phyloP scores from a whole-genome alignment of 192 early-diverging fungal species.

The Coemansia nantahalensis region DNA sequence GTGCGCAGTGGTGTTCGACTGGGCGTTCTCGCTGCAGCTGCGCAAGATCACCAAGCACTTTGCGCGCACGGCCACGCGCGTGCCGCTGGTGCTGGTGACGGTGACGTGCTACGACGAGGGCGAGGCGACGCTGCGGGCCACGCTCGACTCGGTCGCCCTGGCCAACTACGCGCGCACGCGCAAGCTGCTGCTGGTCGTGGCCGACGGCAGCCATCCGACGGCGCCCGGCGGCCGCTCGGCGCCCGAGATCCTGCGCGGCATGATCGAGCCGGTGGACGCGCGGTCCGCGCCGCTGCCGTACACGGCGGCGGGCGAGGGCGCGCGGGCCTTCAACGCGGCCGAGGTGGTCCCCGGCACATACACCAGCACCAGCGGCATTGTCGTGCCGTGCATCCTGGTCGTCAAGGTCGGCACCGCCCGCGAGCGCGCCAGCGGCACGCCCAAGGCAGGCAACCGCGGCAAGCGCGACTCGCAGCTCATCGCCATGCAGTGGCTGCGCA shows the following conservation, averaged over 20 bases:
- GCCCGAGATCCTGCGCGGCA: conserved; percentile 67
- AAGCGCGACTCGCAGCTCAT: conserved; percentile 98
- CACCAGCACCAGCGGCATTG: conserved; percentile 56
- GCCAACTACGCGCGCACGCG: conserved; percentile 81
- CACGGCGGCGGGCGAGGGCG: conserved; percentile 70
- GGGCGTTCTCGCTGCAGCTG: conserved; percentile 64
- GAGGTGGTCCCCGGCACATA: conserved; percentile 72
- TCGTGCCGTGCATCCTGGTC: conserved; percentile 66
- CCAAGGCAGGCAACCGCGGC: conserved; percentile 86
- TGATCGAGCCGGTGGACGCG: conserved; percentile 53
- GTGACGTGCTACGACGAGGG: conserved; percentile 92
- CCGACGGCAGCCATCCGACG: conserved; percentile 86
- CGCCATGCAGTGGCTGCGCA: conserved; percentile 85
- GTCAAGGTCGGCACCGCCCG: conserved; percentile 69
- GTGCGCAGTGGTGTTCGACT: conserved; percentile 73
- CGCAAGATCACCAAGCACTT: conserved; percentile 38
- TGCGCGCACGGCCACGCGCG: conserved; percentile 13
- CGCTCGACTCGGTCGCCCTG: conserved; percentile 83
- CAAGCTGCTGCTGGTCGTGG: conserved; percentile 81
- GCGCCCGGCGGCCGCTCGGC: conserved; percentile 66
- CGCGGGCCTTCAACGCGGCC: conserved; percentile 69
- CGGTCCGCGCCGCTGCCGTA: conserved; percentile 50
- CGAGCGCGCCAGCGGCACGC: conserved; percentile 56
- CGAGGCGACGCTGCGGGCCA: conserved; percentile 68
- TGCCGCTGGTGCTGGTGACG: conserved; percentile 57